Conservation (phyloP, 768 basidiomycete genomes). For the Auricularia sp. region DNA sequence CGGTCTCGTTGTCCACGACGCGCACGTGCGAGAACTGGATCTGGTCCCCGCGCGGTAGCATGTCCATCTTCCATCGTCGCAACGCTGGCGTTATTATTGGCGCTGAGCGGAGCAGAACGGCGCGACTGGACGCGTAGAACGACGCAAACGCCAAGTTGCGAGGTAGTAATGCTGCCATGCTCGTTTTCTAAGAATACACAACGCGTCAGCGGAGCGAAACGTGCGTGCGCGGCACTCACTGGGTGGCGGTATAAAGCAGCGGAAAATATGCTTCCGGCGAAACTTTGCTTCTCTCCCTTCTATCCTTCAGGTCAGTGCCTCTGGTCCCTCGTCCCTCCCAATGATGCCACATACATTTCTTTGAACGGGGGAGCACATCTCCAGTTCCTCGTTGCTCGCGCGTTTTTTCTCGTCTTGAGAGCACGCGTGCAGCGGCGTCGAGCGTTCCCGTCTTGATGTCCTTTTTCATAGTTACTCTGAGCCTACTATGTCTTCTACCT, state of each 20-base stretch:
- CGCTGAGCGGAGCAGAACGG: background rate
- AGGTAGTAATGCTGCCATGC: background rate
- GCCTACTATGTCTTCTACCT: background rate
- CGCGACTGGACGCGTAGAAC: background rate
- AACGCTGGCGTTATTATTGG: background rate
- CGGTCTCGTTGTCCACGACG: conserved; percentile 37
- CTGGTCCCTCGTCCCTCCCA: background rate
- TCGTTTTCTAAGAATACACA: background rate
- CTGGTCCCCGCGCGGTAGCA: conserved; percentile 22
- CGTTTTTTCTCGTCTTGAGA: conserved; percentile 1
- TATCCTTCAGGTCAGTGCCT: background rate
- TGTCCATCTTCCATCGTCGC: background rate
- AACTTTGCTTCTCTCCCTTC: background rate
- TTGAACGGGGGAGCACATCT: background rate
- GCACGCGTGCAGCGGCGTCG: background rate
- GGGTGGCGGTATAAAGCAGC: background rate
- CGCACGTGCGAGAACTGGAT: conserved; percentile 36
- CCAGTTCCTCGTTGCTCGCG: background rate
- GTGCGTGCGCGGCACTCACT: background rate
- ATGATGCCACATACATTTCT: background rate
- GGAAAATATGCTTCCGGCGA: background rate
- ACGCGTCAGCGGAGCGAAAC: background rate
- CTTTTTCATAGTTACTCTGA: background rate
- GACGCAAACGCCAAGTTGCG: background rate
- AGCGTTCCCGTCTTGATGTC: background rate